phyloP scores from a whole-genome alignment of 2,329 filamentous ascomycete genomes.

The Ophiostoma tasmaniense region DNA sequence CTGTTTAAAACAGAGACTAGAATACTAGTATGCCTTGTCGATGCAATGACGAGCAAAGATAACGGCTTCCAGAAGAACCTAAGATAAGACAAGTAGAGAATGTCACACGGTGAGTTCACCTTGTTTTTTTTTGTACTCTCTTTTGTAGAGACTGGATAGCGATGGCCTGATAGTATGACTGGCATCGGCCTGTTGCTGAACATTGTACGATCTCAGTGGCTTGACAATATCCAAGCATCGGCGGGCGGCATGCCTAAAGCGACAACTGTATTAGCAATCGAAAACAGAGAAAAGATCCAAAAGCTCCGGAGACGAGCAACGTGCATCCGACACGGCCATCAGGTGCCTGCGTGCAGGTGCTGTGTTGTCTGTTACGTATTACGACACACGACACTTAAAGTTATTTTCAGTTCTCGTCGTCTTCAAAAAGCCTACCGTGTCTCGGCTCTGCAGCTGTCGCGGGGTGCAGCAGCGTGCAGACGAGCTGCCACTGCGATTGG shows the following conservation, averaged over 20 bases:
- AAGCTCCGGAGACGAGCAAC: neutral
- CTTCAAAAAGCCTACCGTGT: too few relatives aligned
- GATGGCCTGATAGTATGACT: too few relatives aligned
- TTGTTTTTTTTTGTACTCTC: too few relatives aligned
- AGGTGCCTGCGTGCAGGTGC: neutral
- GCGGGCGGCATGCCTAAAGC: neutral
- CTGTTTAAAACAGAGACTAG: neutral
- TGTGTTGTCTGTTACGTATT: neutral
- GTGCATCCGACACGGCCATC: conserved; percentile 2
- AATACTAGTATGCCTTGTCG: neutral
- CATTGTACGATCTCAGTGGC: neutral
- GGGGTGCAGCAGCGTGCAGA: neutral
- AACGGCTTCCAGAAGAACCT: conserved; percentile 1
- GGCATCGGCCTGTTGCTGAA: neutral
- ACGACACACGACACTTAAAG: neutral
- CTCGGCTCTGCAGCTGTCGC: neutral
- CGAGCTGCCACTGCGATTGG: neutral
- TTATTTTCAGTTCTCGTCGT: neutral
- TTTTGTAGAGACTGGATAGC: neutral
- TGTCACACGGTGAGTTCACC: neutral
- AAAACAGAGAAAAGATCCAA: neutral
- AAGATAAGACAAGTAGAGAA: conserved; percentile 7
- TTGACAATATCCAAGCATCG: neutral
- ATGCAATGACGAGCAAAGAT: neutral
- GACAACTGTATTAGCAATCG: neutral